Evolutionary conservation across 2,329 filamentous ascomycete genomes (phyloP).

Genomic region (Alternaria sp.): DNA sequence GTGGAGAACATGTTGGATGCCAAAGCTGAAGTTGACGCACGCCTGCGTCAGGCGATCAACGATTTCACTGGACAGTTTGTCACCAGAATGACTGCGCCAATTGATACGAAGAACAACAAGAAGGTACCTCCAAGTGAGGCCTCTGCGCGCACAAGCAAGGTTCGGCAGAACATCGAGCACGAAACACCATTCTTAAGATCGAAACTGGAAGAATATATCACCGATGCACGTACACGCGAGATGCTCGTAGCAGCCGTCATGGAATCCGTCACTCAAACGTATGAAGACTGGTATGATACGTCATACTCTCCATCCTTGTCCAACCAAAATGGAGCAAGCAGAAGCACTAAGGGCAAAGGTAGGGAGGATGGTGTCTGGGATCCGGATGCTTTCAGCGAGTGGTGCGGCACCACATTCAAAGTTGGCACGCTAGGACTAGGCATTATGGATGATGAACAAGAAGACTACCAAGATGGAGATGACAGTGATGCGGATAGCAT

Average conservation of each 20-base stretch:
- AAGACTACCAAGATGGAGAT: constrained; percentile 15
- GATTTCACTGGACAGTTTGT: constrained; percentile 70
- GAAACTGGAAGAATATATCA: constrained; percentile 69
- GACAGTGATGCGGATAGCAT: constrained; percentile 41
- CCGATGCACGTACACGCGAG: constrained; percentile 70
- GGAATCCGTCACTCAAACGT: constrained; percentile 68
- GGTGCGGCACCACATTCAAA: constrained; percentile 67
- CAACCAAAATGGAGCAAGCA: constrained; percentile 30
- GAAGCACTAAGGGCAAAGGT: constrained; percentile 56
- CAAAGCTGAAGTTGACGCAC: constrained; percentile 71
- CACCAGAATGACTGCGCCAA: constrained; percentile 62
- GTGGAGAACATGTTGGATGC: constrained; percentile 77
- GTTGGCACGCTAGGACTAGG: constrained; percentile 58
- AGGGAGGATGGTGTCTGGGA: constrained; percentile 71
- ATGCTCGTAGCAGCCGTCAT: constrained; percentile 72
- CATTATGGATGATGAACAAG: constrained; percentile 28
- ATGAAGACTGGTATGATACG: constrained; percentile 70
- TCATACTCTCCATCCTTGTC: constrained; percentile 49
- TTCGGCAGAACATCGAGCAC: constrained; percentile 64
- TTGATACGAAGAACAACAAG: constrained; percentile 44
- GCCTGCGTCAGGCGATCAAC: constrained; percentile 69
- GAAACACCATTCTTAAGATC: constrained; percentile 65
- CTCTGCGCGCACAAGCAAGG: constrained; percentile 51
- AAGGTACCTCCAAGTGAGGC: constrained; percentile 39
- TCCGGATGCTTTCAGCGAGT: constrained; percentile 69